A percentile compares a stretch with the other conserved stretches of the same genome.
Evolutionary conservation across 352 stramenopile species (phyloP).

Genomic region (Pythium pyrilobum): DNA sequence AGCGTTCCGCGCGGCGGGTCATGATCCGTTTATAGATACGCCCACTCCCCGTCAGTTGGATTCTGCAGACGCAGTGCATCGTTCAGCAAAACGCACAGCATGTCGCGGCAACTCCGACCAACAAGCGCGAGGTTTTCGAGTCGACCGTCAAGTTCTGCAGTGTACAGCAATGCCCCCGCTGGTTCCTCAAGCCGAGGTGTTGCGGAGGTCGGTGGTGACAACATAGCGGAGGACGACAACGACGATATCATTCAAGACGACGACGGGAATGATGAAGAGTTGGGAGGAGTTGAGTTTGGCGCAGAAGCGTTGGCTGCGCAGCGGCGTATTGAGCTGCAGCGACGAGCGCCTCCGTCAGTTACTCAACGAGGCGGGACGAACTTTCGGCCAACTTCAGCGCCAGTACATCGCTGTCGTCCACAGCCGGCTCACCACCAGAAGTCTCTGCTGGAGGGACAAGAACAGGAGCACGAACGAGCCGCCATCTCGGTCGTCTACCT

Average conservation of each 20-base stretch:
- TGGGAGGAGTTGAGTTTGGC: constrained; percentile 27
- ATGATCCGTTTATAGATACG: too few relatives aligned
- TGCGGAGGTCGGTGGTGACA: constrained; percentile 19
- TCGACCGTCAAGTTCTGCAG: too few relatives aligned
- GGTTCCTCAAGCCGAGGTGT: too few relatives aligned
- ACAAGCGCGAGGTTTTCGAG: too few relatives aligned
- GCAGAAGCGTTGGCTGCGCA: constrained; percentile 23
- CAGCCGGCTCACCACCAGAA: constrained; percentile 1
- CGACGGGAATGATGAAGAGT: constrained; percentile 26
- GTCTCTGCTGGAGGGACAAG: not conserved
- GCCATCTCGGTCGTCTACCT: constrained; percentile 58
- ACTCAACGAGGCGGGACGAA: not conserved
- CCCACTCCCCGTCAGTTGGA: too few relatives aligned
- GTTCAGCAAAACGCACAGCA: too few relatives aligned
- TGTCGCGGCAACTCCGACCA: too few relatives aligned
- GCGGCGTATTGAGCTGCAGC: not conserved
- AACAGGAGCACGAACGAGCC: constrained; percentile 17
- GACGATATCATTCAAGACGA: constrained; percentile 34
- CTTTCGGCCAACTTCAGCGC: constrained; percentile 49
- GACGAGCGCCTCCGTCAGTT: not conserved
- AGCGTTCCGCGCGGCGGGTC: too few relatives aligned
- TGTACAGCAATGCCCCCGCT: too few relatives aligned
- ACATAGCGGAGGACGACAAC: constrained; percentile 12
- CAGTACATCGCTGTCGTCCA: constrained; percentile 28
- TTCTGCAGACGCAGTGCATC: too few relatives aligned